Base-by-base conservation (phyloP, 768 basidiomycete species). In the Kwoniella bestiolae region DNA sequence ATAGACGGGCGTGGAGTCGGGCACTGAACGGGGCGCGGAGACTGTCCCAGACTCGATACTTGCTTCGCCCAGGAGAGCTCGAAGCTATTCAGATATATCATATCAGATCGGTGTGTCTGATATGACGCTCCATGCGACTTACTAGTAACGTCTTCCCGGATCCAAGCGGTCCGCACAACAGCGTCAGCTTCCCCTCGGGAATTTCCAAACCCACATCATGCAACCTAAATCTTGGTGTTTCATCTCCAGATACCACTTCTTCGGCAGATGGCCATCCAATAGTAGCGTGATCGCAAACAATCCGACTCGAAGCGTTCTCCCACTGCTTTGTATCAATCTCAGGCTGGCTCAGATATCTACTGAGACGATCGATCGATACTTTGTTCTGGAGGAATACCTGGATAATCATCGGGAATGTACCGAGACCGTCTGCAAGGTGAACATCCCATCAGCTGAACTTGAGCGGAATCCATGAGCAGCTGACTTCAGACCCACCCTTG, bases 71-170 rank as follows among this genome's bases (percentile, higher is more conserved):
- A 80, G 58, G 21, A 80, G 49, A 1, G 71, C 71, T 35, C 75
- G 70, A 11, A 80, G 74, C 77, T 77, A 46, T n/a, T n/a, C 29
- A 11, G 0, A 38, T 3, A 12, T 3, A 6, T 28, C 29, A 12
- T 31, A 28, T 72, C 56, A 58, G 56, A 41, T 16, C 5, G 44
- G 53, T 31, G 11, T 34, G 18, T 25, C 8, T 9, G 6, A 5
- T 25, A 14, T 16, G 44, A 31, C 6, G 8, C 23, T 21, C 34
- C 7, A 11, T 26, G 5, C 47, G 2, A 70, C 77, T 64, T 44
- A 75, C 77, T 5, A 81, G 58, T 0, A 81, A 67, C 1, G 71
- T 78, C 60, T 81, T 81, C n/a, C 80, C 80, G 2, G 76, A 70
- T 14, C 77, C 80, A n/a, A 80, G 72, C 0, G 74, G 65, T 9